These are phyloP conservation scores for Anethum foeniculum DNA, from an alignment of 140 eudicot genomes.

Conservation along the genomic window DNA sequence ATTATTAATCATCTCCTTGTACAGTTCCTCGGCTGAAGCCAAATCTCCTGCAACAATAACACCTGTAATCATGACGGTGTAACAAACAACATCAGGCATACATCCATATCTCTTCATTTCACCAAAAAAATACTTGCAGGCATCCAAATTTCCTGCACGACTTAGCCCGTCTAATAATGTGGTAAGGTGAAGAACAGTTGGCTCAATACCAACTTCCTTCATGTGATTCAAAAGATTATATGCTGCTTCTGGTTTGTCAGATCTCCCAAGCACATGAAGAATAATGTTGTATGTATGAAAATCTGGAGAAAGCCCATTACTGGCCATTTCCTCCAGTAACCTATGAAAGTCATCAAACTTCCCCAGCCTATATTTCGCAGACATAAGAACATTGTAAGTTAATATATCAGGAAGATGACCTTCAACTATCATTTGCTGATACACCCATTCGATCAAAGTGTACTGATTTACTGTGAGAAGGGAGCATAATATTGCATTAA, in stretches of 20 bases:
- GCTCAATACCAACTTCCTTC: constrained; percentile 66
- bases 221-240: constrained; percentile 61
- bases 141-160: constrained; percentile 67
- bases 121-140: constrained; percentile 60
- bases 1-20: constrained; percentile 45
- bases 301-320: constrained; percentile 71
- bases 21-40: constrained; percentile 54
- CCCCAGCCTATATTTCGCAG: constrained; percentile 60
- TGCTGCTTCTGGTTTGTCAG: constrained; percentile 67
- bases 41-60: constrained; percentile 51
- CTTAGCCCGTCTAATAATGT: constrained; percentile 84
- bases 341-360: constrained; percentile 55
- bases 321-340: constrained; percentile 67
- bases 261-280: constrained; percentile 73
- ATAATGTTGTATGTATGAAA: constrained; percentile 70
- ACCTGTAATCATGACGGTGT: constrained; percentile 81
- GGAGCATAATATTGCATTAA: constrained; percentile 68
- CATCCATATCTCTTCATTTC: constrained; percentile 63
- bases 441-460: constrained; percentile 78
- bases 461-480: constrained; percentile 56
- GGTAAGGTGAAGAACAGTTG: constrained; percentile 76
- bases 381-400: constrained; percentile 71
- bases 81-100: constrained; percentile 74
- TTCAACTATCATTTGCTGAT: constrained; percentile 65
- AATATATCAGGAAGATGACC: constrained; percentile 58